Conservation (phyloP, 1,284 basidiomycete genomes). For the Pulchroboletus neoregius region DNA sequence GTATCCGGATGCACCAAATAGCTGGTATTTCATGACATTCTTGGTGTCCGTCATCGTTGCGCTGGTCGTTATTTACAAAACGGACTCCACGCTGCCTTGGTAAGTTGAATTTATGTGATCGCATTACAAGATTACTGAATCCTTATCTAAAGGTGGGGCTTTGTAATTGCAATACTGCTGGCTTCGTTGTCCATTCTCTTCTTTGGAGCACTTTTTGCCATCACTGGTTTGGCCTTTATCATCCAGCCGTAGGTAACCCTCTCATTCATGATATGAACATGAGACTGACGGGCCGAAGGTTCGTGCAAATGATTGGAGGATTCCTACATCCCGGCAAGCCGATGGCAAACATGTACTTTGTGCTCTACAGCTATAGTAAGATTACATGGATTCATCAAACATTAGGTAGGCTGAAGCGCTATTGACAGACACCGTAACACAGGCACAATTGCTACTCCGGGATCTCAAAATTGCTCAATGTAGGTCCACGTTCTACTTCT, state of each 20-base stretch:
- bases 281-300: slow-evolving; percentile 12
- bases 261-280: slow-evolving; percentile 37
- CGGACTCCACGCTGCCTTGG: slow-evolving; percentile 49
- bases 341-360: slow-evolving; percentile 54
- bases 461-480: slow-evolving; percentile 61
- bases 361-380: slow-evolving; percentile 49
- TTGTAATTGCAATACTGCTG: slow-evolving; percentile 41
- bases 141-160: slow-evolving; percentile 25
- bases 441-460: slow-evolving; percentile 46
- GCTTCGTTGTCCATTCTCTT: slow-evolving; percentile 45
- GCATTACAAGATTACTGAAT: not conserved
- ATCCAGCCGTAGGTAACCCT: slow-evolving; percentile 28
- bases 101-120: slow-evolving; percentile 30
- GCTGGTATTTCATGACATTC: slow-evolving; percentile 44
- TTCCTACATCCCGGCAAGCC: slow-evolving; percentile 61
- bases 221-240: slow-evolving; percentile 47
- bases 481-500: slow-evolving; percentile 8
- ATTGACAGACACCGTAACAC: slow-evolving; percentile 38
- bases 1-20: slow-evolving; percentile 47
- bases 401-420: not conserved
- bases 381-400: not conserved
- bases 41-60: slow-evolving; percentile 39
- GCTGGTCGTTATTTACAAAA: slow-evolving; percentile 46
- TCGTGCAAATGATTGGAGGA: slow-evolving; percentile 58
- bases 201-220: slow-evolving; percentile 47